A percentile compares a stretch with the other conserved stretches of the same genome.
Conservation (phyloP, 164 flowering plant species). For the Piper longum region DNA sequence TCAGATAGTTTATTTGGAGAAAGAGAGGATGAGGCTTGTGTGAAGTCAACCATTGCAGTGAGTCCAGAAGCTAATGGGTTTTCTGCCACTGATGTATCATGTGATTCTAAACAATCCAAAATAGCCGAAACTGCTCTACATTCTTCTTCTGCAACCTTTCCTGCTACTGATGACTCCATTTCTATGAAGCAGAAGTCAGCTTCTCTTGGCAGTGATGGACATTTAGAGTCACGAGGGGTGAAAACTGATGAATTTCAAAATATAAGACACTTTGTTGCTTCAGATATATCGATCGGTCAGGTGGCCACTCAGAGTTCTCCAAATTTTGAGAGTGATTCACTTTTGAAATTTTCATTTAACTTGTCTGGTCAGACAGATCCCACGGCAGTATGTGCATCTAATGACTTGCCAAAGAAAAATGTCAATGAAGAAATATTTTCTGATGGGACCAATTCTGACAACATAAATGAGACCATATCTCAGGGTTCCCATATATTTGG, state of each 20-base stretch:
- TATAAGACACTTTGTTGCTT: neutral
- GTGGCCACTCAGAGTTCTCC: neutral
- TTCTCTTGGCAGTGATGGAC: conserved; percentile 6
- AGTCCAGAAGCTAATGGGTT: neutral
- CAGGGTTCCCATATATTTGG: neutral
- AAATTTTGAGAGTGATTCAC: conserved; percentile 18
- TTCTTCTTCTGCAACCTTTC: conserved; percentile 14
- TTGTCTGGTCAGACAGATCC: conserved; percentile 14
- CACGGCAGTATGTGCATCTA: conserved; percentile 1
- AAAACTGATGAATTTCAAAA: conserved; percentile 8
- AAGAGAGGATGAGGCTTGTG: conserved; percentile 25
- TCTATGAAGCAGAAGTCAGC: conserved; percentile 14
- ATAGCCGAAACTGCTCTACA: conserved; percentile 9
- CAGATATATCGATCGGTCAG: neutral
- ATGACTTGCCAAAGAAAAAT: neutral
- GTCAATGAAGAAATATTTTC: neutral
- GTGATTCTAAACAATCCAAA: conserved; percentile 2
- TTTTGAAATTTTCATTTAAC: conserved; percentile 18
- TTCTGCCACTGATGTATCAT: conserved; percentile 7
- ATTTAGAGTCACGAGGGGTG: conserved; percentile 10
- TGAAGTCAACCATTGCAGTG: neutral
- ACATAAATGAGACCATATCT: neutral
- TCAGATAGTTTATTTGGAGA: conserved; percentile 11
- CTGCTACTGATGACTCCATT: conserved; percentile 15
- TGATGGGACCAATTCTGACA: neutral